These are phyloP conservation scores for Hemisphaericaspora lyxosophila DNA, from an alignment of 1,139 yeast genomes.

Conservation along the genomic window DNA sequence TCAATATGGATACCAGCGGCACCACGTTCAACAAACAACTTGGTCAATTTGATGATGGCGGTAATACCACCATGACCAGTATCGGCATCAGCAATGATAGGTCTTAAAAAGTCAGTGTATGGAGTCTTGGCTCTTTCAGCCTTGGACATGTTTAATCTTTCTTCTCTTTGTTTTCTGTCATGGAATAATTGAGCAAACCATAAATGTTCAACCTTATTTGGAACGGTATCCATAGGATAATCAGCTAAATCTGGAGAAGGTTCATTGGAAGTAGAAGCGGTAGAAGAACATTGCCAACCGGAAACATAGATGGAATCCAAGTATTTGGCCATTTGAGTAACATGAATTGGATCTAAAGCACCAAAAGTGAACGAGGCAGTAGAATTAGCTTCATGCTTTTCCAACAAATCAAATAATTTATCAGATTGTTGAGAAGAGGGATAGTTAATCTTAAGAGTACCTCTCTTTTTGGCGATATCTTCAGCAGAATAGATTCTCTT, in stretches of 20 bases:
- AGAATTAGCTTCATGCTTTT: slow-evolving; percentile 69
- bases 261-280: slow-evolving; percentile 95
- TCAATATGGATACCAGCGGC: slow-evolving; percentile 99
- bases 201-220: slow-evolving; percentile 95
- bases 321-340: slow-evolving; percentile 94
- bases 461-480: slow-evolving; percentile 88
- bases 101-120: slow-evolving; percentile 82
- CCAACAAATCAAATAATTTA: slow-evolving; percentile 69
- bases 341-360: slow-evolving; percentile 94
- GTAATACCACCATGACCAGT: slow-evolving; percentile 99
- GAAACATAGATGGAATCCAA: slow-evolving; percentile 90
- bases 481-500: slow-evolving; percentile 87
- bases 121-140: slow-evolving; percentile 64
- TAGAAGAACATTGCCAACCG: slow-evolving; percentile 98
- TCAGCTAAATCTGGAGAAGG: slow-evolving; percentile 99
- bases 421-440: slow-evolving; percentile 83
- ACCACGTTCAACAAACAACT: slow-evolving; percentile 95
- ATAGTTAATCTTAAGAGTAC: slow-evolving; percentile 64
- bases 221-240: slow-evolving; percentile 98
- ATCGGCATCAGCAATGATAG: slow-evolving; percentile 96
- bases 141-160: slow-evolving; percentile 60
- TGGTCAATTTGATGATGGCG: slow-evolving; percentile 92
- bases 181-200: slow-evolving; percentile 97
- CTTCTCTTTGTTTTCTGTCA: slow-evolving; percentile 94
- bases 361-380: slow-evolving; percentile 91